phyloP scores from a whole-genome alignment of 768 basidiomycete genomes.

The Leccinum barrowsii region DNA sequence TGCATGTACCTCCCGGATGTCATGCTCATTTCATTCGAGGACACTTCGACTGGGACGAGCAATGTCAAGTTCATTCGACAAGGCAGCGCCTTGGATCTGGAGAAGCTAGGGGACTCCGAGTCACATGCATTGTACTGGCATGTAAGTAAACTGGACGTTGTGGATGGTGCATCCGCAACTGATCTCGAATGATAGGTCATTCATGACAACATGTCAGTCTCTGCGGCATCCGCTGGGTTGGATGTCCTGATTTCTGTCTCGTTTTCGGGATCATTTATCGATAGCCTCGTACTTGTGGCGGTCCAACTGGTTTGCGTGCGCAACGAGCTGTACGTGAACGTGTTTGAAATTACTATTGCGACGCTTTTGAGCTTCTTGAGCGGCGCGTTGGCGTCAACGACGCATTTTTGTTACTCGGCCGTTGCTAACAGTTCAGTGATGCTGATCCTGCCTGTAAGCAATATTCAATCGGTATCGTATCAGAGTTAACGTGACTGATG shows the following conservation, averaged over 20 bases:
- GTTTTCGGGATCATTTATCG: constrained; percentile 76
- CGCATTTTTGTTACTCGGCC: constrained; percentile 78
- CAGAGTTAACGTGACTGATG: background rate
- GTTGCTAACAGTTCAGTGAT: constrained; percentile 75
- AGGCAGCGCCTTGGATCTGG: constrained; percentile 66
- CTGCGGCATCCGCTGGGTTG: constrained; percentile 66
- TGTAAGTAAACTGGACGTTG: constrained; percentile 32
- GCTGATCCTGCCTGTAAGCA: constrained; percentile 69
- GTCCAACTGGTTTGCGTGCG: constrained; percentile 69
- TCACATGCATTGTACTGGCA: constrained; percentile 72
- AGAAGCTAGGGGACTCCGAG: constrained; percentile 59
- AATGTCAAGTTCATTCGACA: constrained; percentile 79
- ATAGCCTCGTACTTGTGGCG: constrained; percentile 65
- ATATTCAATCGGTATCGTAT: background rate
- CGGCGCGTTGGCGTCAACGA: constrained; percentile 65
- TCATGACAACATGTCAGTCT: constrained; percentile 75
- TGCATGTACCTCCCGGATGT: constrained; percentile 76
- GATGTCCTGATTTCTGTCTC: constrained; percentile 69
- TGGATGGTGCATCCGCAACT: background rate
- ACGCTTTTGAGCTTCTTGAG: constrained; percentile 76
- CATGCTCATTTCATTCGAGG: constrained; percentile 81
- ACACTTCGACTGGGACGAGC: constrained; percentile 73
- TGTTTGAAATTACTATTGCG: constrained; percentile 82
- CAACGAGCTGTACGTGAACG: constrained; percentile 76
- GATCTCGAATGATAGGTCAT: constrained; percentile 51